Conservation (phyloP, 257 asterid genomes). For the Lithospermum erythrorhizon region DNA sequence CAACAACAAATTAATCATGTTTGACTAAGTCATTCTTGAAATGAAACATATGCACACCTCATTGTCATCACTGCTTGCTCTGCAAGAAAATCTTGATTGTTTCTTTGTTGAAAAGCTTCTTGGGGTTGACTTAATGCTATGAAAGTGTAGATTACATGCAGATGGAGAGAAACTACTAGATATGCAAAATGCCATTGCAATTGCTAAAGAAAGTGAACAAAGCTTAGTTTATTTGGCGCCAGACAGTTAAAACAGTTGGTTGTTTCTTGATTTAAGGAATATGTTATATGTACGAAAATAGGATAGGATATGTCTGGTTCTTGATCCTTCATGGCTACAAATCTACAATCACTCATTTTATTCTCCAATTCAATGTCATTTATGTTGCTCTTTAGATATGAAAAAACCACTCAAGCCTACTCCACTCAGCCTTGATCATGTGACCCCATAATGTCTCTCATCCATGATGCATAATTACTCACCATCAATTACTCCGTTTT, state of each 20-base stretch:
- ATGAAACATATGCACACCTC: constrained; percentile 21
- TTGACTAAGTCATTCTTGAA: not conserved
- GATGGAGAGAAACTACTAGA: constrained; percentile 9
- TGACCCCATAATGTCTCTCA: no score
- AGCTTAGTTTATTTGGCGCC: constrained; percentile 2
- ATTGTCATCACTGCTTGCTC: constrained; percentile 38
- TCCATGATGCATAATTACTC: no score
- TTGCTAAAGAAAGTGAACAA: not conserved
- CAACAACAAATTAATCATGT: not conserved
- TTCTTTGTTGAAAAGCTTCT: constrained; percentile 16
- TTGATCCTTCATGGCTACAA: not conserved
- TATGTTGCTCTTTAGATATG: no score
- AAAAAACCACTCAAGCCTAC: no score
- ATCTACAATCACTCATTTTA: not conserved
- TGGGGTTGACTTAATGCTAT: constrained; percentile 16
- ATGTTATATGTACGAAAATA: constrained; percentile 1
- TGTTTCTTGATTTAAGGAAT: not conserved
- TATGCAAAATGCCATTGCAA: constrained; percentile 39
- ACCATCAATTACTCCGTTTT: no score
- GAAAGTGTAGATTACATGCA: constrained; percentile 3
- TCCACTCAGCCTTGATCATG: no score
- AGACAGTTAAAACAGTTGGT: constrained; percentile 30
- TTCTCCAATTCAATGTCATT: not conserved
- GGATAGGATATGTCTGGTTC: constrained; percentile 59
- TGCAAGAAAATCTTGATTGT: constrained; percentile 21